Percentiles rank a stretch among this genome's conserved stretches.
Evolutionary conservation across 495 filamentous ascomycete species (phyloP).

Genomic region (Aspergillus nidulans): DNA sequence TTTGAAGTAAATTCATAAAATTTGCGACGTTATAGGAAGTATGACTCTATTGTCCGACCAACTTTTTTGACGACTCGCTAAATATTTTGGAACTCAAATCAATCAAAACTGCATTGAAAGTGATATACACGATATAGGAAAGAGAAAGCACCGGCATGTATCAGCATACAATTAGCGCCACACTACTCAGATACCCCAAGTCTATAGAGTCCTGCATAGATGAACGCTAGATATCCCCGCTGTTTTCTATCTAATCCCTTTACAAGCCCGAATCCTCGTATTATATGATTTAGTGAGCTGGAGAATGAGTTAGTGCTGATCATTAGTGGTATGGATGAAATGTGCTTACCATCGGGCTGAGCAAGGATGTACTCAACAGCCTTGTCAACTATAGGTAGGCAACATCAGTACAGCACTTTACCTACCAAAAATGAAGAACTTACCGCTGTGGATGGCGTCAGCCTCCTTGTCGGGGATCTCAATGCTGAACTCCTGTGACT

Average conservation of each 20-base stretch:
- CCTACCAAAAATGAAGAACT: slow-evolving; percentile 27
- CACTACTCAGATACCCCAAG: slow-evolving; percentile 21
- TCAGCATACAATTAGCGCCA: slow-evolving; percentile 39
- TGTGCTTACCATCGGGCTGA: slow-evolving; percentile 73
- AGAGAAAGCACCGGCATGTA: slow-evolving; percentile 36
- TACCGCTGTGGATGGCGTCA: slow-evolving; percentile 94
- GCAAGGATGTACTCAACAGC: slow-evolving; percentile 92
- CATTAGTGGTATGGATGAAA: background rate
- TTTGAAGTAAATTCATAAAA: background rate
- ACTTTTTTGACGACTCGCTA: background rate
- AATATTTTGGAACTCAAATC: slow-evolving; percentile 1
- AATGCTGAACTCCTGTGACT: slow-evolving; percentile 91
- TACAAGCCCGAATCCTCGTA: slow-evolving; percentile 24
- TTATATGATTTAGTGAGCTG: slow-evolving; percentile 45
- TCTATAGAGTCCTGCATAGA: slow-evolving; percentile 20
- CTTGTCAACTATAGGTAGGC: slow-evolving; percentile 70
- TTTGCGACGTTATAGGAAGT: background rate
- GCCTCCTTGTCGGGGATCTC: slow-evolving; percentile 99
- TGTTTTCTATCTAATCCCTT: slow-evolving; percentile 38
- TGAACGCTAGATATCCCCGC: slow-evolving; percentile 31
- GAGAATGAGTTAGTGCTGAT: slow-evolving; percentile 15
- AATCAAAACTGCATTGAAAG: slow-evolving; percentile 40
- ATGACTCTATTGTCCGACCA: background rate
- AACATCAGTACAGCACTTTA: slow-evolving; percentile 13
- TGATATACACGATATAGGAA: slow-evolving; percentile 48